Evolutionary conservation across 2,329 filamentous ascomycete genomes (phyloP), one percentile per base, ranked within the genome.

Genomic region (Colletotrichum karsti): DNA sequence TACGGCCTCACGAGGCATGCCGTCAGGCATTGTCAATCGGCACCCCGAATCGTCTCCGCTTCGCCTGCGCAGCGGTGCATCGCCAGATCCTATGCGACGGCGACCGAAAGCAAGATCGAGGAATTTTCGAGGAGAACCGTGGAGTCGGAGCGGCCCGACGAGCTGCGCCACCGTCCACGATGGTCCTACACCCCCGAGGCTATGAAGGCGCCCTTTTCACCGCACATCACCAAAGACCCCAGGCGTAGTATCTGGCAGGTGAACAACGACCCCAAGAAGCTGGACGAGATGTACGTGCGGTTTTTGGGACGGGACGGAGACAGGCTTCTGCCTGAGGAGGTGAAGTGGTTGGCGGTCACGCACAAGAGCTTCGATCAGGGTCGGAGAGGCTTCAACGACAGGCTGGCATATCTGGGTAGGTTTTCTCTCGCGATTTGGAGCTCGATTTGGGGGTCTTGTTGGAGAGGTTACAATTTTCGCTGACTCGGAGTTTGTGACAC

Each of bases 281-380:
- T 99, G 62, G 92, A 98, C 77, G 84, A 88, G 54, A 92, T 94
- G 79, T 97, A 98, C 79, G 85, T 88, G 72, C 85, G 85, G 59
- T 87, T 98, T 73, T 82, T 98, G 62, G 95, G 95, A 6, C 84
- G 84, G 51, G 90, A 87, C 50, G 93, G 93, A 64, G 88, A 92
- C 72, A 88, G 87, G 73, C 79, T 96, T 78, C 85, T 99, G 65
- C 91, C 92, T 2, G 95, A 98, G 15, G 95, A 99, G 82, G 86
- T 96, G 70, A 98, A 98, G 83, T 99, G 96, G 96, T 84, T 98
- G 75, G 95, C 95, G 30, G 89, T 99, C 63, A 99, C 96, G 72
- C 96, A 98, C 81, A 98, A 98, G 88, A 98, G 94, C 81, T 98
- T 97, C 77, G 95, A 99, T 78, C 94, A 98, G 77, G 96, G 95